A percentile compares a stretch with the other conserved stretches of the same genome.
phyloP scores from a whole-genome alignment of 2,329 filamentous ascomycete species.

The Aspergillus novofumigatus region DNA sequence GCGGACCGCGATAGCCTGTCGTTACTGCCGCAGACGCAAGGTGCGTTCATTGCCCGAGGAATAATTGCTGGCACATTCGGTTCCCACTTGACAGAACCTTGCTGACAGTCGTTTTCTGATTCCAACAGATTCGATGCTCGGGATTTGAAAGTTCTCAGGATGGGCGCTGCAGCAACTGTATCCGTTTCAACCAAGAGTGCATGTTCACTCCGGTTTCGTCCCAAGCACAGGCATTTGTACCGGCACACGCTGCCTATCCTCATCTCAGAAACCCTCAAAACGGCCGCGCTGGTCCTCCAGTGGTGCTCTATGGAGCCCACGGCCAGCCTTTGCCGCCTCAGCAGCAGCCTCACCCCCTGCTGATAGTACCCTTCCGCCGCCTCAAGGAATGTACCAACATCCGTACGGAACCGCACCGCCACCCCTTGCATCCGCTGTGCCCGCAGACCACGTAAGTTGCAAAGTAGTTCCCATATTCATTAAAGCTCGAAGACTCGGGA shows the following conservation, averaged over 20 bases:
- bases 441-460: conserved; percentile 46
- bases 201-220: conserved; percentile 73
- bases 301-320: conserved; percentile 47
- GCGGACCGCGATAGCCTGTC: conserved; percentile 50
- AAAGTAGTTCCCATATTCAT: conserved; percentile 14
- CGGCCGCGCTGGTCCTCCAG: conserved; percentile 31
- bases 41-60: conserved; percentile 27
- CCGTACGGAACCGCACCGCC: conserved; percentile 34
- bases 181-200: conserved; percentile 71
- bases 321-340: conserved; percentile 46
- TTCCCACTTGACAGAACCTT: neutral
- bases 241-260: conserved; percentile 64
- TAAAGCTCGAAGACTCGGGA: conserved; percentile 1
- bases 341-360: conserved; percentile 37
- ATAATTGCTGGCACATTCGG: neutral
- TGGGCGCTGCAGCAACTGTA: conserved; percentile 68
- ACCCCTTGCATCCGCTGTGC: conserved; percentile 36
- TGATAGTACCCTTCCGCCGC: conserved; percentile 36
- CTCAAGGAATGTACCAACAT: conserved; percentile 38
- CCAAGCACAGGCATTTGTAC: conserved; percentile 70
- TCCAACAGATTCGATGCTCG: conserved; percentile 65
- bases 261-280: conserved; percentile 44
- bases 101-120: conserved; percentile 4
- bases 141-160: conserved; percentile 69
- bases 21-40: conserved; percentile 51